These are phyloP conservation scores for Phytopythium oedochilum DNA, from an alignment of 352 stramenopile species.

Conservation along the genomic window DNA sequence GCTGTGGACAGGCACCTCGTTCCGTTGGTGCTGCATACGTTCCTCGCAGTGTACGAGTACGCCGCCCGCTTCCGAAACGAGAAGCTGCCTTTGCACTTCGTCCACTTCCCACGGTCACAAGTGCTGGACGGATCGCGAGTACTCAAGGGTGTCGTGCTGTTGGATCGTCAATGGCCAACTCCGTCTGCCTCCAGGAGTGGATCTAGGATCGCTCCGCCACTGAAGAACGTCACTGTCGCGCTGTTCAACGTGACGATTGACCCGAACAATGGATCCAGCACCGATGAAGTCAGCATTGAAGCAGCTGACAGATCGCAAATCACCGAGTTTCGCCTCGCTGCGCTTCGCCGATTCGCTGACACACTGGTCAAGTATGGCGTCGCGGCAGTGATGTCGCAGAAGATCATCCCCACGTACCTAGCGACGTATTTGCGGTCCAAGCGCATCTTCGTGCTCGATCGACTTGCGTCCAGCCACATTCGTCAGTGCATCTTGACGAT, in stretches of 20 bases:
- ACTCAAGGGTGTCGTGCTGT: constrained; percentile 37
- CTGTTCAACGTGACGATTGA: constrained; percentile 64
- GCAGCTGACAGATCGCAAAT: constrained; percentile 1
- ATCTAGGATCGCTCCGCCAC: background rate
- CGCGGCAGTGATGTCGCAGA: constrained; percentile 45
- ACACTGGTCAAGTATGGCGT: constrained; percentile 24
- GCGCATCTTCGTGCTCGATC: constrained; percentile 41
- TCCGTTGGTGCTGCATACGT: constrained; percentile 36
- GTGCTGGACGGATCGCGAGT: constrained; percentile 25
- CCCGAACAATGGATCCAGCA: constrained; percentile 10
- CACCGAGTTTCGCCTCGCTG: constrained; percentile 19
- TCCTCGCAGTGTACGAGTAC: constrained; percentile 36
- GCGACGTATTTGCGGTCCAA: constrained; percentile 30
- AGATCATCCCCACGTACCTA: constrained; percentile 45
- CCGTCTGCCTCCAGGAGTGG: too few relatives aligned
- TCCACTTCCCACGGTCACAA: constrained; percentile 19
- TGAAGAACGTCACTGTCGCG: constrained; percentile 25
- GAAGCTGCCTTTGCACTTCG: constrained; percentile 38
- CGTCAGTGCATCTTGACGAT: constrained; percentile 22
- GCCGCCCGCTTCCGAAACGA: constrained; percentile 30
- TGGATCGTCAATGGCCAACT: constrained; percentile 32
- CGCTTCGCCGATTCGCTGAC: constrained; percentile 28
- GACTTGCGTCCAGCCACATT: constrained; percentile 42
- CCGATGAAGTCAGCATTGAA: constrained; percentile 3
- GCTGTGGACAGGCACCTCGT: constrained; percentile 18